Evolutionary conservation across 2,329 filamentous ascomycete genomes (phyloP), one percentile per base, ranked within the genome.

Genomic region (Lachnum nothofagi): DNA sequence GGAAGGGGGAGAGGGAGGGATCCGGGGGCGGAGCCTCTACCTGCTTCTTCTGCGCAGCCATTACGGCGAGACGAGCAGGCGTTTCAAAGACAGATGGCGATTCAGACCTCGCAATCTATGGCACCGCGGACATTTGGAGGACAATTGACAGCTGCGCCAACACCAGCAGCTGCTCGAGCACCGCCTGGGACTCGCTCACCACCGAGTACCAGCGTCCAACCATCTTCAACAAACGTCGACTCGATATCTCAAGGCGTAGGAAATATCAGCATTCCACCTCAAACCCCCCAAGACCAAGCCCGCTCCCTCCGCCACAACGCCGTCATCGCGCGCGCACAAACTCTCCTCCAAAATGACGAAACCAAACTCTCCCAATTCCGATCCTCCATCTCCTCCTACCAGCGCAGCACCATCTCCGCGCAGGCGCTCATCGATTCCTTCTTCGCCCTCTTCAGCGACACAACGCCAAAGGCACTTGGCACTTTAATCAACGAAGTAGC

Each of bases 401-500:
- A 83, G 20, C 80, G 78, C 40, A 83, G 80, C 16, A 72, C 74
- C n/a, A 74, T 90, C 45, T 79, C 82, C 0, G 86, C 90, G 0
- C 74, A 82, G 0, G 83, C 88, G 52, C 78, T 98, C 1, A 85
- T 97, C 51, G 90, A 96, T 57, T 80, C 83, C 0, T 90, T 96
- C 68, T 95, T 95, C 64, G 79, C 85, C 0, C 76, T 96, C 3
- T 96, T 95, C 57, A 73, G 73, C 17, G 85, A 95, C 63, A 86
- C 86, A 0, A 82, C 86, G 0, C 85, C 88, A 6, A 80, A 82
- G 12, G 86, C 94, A 23, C 74, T 98, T 0, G 91, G 91, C 12
- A 96, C 91, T 22, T 77, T 98, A 1, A 79, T 97, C 54, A 87
- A 91, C 53, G 93, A 98, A 65, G 79, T 96, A 3, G 87, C 91